Percentiles rank a stretch among this genome's conserved stretches.
Conservation (phyloP, 352 stramenopile species). For the Blastocystis sp. region DNA sequence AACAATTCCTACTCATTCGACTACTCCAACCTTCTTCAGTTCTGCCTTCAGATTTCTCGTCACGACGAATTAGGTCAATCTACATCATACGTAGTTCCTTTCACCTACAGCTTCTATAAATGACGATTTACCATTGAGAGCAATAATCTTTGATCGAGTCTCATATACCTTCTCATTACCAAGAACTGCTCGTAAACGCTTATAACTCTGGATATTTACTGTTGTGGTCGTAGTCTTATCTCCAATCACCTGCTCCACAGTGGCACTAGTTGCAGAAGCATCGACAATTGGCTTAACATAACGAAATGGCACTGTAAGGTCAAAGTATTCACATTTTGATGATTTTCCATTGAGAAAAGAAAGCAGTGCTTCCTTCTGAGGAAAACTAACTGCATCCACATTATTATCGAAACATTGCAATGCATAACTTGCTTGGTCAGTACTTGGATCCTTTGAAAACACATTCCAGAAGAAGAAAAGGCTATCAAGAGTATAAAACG, state of each 20-base stretch:
- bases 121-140: background rate
- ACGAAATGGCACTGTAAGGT: slow-evolving; percentile 11
- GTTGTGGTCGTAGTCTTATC: background rate
- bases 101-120: slow-evolving; percentile 9
- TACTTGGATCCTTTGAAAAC: slow-evolving; percentile 24
- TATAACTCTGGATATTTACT: slow-evolving; percentile 42
- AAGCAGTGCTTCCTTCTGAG: slow-evolving; percentile 26
- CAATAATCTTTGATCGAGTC: slow-evolving; percentile 48
- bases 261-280: background rate
- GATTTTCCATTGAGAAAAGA: slow-evolving; percentile 39
- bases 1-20: slow-evolving; percentile 21
- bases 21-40: slow-evolving; percentile 40
- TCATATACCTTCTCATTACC: slow-evolving; percentile 63
- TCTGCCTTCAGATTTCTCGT: background rate
- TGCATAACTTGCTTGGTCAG: slow-evolving; percentile 42
- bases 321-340: slow-evolving; percentile 25
- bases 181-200: slow-evolving; percentile 24
- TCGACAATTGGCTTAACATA: slow-evolving; percentile 23
- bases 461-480: slow-evolving; percentile 59
- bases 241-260: background rate
- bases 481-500: slow-evolving; percentile 42
- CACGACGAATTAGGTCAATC: slow-evolving; percentile 29
- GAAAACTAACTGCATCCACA: slow-evolving; percentile 50
- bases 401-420: slow-evolving; percentile 44
- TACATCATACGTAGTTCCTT: background rate